A percentile compares a stretch with the other conserved stretches of the same genome.
Conservation (phyloP, 164 flowering plant genomes). For the Vitis rotundifolia region DNA sequence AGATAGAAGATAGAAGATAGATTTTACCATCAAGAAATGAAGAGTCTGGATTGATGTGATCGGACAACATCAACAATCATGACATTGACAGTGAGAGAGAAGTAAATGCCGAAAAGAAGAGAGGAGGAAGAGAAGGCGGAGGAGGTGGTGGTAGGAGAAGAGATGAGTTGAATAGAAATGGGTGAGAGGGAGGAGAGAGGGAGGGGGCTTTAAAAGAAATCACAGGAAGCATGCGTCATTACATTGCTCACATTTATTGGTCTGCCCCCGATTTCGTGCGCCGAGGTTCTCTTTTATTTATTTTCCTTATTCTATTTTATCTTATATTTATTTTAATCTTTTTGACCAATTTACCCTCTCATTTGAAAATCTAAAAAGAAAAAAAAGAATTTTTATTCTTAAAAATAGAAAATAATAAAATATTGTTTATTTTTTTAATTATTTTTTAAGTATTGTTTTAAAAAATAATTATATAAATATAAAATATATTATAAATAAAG, state of each 20-base stretch:
- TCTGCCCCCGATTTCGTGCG: neutral
- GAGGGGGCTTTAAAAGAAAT: conserved; percentile 15
- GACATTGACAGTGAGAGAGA: neutral
- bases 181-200: neutral
- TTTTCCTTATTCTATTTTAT: neutral
- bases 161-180: neutral
- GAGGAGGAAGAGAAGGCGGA: conserved; percentile 1
- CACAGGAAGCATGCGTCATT: conserved; percentile 27
- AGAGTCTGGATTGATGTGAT: too few species aligned
- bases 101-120: neutral
- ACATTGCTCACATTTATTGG: conserved; percentile 27
- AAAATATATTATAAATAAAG: too few species aligned
- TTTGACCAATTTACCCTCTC: neutral
- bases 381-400: too few species aligned
- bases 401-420: too few species aligned
- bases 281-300: neutral
- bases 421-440: too few species aligned
- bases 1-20: too few species aligned
- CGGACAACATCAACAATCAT: too few species aligned
- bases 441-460: too few species aligned
- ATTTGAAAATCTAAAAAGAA: too few species aligned
- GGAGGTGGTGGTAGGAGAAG: neutral
- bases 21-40: too few species aligned
- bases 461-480: too few species aligned
- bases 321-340: neutral